Evolutionary conservation across 371 early-diverging fungal species (phyloP).

Genomic region (Mucor irregularis): DNA sequence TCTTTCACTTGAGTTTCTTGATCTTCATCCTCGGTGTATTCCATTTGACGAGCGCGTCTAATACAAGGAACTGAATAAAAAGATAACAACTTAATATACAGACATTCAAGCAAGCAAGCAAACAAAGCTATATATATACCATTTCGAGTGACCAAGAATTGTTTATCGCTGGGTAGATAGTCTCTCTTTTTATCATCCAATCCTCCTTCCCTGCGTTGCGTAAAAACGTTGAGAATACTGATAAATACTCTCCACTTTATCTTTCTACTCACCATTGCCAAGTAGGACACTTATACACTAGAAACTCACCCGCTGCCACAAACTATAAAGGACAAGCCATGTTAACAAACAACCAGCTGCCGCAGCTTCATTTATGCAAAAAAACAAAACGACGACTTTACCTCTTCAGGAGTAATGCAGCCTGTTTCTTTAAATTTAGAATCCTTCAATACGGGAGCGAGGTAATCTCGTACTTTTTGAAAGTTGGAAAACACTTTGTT

Average conservation of each 20-base stretch:
- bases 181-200: constrained; percentile 81
- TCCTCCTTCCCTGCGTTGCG: constrained; percentile 75
- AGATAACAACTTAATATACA: neutral
- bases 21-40: constrained; percentile 66
- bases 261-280: constrained; percentile 88
- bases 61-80: constrained; percentile 79
- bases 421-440: constrained; percentile 95
- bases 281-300: constrained; percentile 98
- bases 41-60: constrained; percentile 86
- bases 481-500: constrained; percentile 51
- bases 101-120: no score
- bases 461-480: constrained; percentile 72
- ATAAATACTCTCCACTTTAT: neutral
- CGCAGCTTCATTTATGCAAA: neutral
- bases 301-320: constrained; percentile 94
- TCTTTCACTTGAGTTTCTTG: constrained; percentile 51
- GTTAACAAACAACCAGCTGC: no score
- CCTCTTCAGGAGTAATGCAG: constrained; percentile 94
- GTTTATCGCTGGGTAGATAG: constrained; percentile 91
- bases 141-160: constrained; percentile 93
- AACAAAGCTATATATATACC: constrained; percentile 43
- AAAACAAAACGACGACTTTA: constrained; percentile 29
- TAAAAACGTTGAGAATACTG: neutral
- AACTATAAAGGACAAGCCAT: constrained; percentile 59
- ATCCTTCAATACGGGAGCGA: constrained; percentile 91